Base-by-base conservation (phyloP, 257 asterid genomes). In the Solanum gracilifrons region DNA sequence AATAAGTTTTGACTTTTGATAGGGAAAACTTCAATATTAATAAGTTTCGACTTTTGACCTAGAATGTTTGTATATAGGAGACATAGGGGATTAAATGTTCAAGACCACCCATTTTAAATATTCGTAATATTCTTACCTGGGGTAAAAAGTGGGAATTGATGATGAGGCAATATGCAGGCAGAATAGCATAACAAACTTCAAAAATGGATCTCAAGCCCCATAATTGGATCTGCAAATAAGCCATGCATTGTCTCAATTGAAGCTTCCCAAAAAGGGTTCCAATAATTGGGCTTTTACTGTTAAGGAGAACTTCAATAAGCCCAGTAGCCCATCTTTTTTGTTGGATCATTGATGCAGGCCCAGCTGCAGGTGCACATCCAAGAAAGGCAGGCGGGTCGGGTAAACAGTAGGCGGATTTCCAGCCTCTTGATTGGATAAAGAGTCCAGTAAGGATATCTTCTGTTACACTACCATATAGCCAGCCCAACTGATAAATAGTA, bases 301-400 rank as follows among this genome's bases (percentile, higher is more conserved):
- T 31, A 27, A 89, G 51, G 1, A 87, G 5, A 29, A 91, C 41
- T 88, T 89, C 93, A 21, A 89, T 85, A 9, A 90, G 88, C 74
- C 93, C 93, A 86, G 91, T 90, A 5, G 91, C 20, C 92, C 92
- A 91, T 86, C 93, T 73, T 68, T 91, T 91, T 43, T 89, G 92
- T 79, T 90, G 92, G 88, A 31, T 76, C 5, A 90, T 39, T 21
- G 64, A 37, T 3, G 71, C 31, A 11, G 92, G 93, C 25, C 90
- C 92, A 76, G 85, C 20, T 8, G 90, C 20, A 0, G 93, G 92
- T 27, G 89, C 89, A 84, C 88, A 68, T 60, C 93, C 92, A 62
- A 91, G 91, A 86, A 91, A 91, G 7, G 83, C 89, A 62, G 82
- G 46, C 41, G 93, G 93, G 79, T 85, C 48, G 29, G 92, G 90